Evolutionary conservation across 495 filamentous ascomycete genomes (phyloP).

Genomic region (Xylaria bambusicola): DNA sequence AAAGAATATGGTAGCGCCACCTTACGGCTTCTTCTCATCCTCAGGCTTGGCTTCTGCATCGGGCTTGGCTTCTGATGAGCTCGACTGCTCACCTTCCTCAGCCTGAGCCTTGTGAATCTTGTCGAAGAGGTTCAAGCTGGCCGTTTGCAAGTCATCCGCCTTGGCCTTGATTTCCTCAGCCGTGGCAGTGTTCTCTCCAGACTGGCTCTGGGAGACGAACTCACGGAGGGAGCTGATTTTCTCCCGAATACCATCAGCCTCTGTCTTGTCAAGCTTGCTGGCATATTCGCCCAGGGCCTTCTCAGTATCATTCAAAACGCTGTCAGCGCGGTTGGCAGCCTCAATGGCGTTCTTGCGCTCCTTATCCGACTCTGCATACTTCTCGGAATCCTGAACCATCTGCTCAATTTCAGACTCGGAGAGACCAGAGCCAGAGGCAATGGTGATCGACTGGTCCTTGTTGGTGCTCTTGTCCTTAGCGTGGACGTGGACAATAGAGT

Average conservation of each 20-base stretch:
- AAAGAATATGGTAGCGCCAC: conserved; percentile 22
- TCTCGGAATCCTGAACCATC: conserved; percentile 98
- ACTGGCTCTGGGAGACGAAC: conserved; percentile 91
- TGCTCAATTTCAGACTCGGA: conserved; percentile 90
- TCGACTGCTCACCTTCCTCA: conserved; percentile 57
- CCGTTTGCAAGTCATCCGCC: conserved; percentile 94
- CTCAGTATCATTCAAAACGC: conserved; percentile 95
- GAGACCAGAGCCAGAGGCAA: conserved; percentile 96
- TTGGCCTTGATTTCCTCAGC: conserved; percentile 94
- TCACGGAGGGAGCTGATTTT: conserved; percentile 90
- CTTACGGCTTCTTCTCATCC: conserved; percentile 56
- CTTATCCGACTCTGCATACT: conserved; percentile 93
- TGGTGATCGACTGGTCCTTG: conserved; percentile 99
- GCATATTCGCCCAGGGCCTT: conserved; percentile 96
- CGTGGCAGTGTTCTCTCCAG: conserved; percentile 81
- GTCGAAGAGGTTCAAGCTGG: conserved; percentile 95
- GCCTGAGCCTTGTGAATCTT: conserved; percentile 97
- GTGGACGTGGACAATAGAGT: conserved; percentile 98
- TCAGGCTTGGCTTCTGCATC: conserved; percentile 91
- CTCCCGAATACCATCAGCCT: conserved; percentile 88
- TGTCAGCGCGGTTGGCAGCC: conserved; percentile 94
- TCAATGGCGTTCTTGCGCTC: conserved; percentile 95
- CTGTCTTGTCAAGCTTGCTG: conserved; percentile 93
- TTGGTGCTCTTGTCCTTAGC: conserved; percentile 99
- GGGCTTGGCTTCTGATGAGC: conserved; percentile 73